These are phyloP conservation scores for Tubosaeta sp. DNA, from an alignment of 768 basidiomycete genomes.

Conservation along the genomic window DNA sequence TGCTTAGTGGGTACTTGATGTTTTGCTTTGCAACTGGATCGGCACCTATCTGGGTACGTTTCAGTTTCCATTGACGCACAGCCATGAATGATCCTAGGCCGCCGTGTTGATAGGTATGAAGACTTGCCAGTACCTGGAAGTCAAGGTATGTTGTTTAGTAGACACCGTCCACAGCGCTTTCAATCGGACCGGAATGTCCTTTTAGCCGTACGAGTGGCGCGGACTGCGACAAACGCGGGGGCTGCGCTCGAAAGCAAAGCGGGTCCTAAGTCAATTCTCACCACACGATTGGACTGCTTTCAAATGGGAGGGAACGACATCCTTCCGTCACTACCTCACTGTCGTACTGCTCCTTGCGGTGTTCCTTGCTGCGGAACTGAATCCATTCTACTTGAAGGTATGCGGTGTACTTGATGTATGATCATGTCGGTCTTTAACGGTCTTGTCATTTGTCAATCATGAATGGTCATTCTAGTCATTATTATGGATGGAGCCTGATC, in stretches of 20 bases:
- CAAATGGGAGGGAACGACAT: constrained; percentile 79
- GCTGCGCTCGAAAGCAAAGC: constrained; percentile 70
- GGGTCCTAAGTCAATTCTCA: constrained; percentile 79
- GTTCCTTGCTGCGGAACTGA: constrained; percentile 81
- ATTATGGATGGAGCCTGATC: constrained; percentile 89
- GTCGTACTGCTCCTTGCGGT: constrained; percentile 74
- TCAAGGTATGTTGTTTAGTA: constrained; percentile 51
- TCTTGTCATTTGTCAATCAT: constrained; percentile 19
- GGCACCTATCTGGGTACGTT: constrained; percentile 73
- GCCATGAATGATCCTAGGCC: constrained; percentile 13
- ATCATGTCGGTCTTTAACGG: constrained; percentile 16
- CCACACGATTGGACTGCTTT: constrained; percentile 87
- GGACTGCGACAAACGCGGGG: constrained; percentile 76
- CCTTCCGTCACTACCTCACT: constrained; percentile 67
- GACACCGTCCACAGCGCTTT: neutral
- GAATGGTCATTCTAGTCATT: constrained; percentile 39
- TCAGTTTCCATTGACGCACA: constrained; percentile 4
- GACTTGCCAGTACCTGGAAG: constrained; percentile 81
- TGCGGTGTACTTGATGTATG: constrained; percentile 11
- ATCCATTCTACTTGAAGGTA: constrained; percentile 87
- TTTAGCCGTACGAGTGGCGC: constrained; percentile 80
- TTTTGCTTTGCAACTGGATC: constrained; percentile 83
- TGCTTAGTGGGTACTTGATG: constrained; percentile 78
- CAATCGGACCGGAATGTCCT: constrained; percentile 3
- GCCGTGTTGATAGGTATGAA: constrained; percentile 62